Evolutionary conservation across 306 rosid species (phyloP), one percentile per base, ranked within the genome.

Genomic region (Inga laurina): DNA sequence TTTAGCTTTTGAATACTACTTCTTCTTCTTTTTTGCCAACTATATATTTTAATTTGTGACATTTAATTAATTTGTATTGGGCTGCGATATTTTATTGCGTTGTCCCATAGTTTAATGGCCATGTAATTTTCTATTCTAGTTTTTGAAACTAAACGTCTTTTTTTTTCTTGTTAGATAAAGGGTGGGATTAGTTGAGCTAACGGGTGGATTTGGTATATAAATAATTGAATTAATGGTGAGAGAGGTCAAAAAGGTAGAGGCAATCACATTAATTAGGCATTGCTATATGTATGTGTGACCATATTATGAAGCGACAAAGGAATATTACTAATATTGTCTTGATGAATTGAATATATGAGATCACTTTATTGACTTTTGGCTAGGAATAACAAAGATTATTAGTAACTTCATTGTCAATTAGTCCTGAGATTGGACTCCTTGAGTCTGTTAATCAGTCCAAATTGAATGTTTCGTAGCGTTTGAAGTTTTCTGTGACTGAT

Each of bases 161-260:
- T 5, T 7, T 59, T 4, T 37, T 4, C 5, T 37, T 37, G 43
- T 39, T 39, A 5, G 43, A 39, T 15, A 78, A 78, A 52, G 2
- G 68, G 80, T 8, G 34, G 67, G 54, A 84, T 79, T 84, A 79
- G 88, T 79, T 84, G 82, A 87, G 66, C 86, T 82, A 87, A 75
- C 44, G 52, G 76, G 30, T 13, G 79, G 75, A 67, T 81, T 82
- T 84, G 79, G 79, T 61, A 56, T 59, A 74, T 81, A 69, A 41
- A 78, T 87, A 74, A 39, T 39, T 6, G 70, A 76, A 64, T 66
- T 75, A 2, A 83, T 70, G 72, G 34, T 59, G 74, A 52, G 54
- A 79, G 46, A 79, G 37, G 86, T 80, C 77, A 72, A 71, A 41
- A 41, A 59, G 75, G 37, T 79, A 48, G 8, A 68, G 56, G 61